Conservation (phyloP, 1,284 basidiomycete species). For the Psilocybe mexicana region DNA sequence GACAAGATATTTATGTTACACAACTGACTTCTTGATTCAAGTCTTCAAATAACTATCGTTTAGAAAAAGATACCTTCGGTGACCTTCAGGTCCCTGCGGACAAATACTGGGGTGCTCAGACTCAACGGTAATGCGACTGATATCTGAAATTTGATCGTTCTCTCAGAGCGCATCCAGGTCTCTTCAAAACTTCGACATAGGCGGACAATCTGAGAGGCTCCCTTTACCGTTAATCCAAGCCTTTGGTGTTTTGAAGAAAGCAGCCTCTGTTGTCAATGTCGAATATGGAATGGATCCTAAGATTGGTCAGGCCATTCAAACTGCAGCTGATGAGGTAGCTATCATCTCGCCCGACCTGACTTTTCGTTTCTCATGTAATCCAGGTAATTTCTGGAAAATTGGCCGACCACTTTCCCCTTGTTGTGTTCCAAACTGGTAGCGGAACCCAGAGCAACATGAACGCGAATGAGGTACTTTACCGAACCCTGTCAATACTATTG, state of each 20-base stretch:
- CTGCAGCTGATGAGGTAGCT: slow-evolving; percentile 91
- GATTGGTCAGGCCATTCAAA: slow-evolving; percentile 86
- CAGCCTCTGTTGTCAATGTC: slow-evolving; percentile 91
- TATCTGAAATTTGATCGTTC: neutral
- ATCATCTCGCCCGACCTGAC: neutral
- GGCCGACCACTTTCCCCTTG: slow-evolving; percentile 94
- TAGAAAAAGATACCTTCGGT: slow-evolving; percentile 88
- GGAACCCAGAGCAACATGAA: slow-evolving; percentile 99
- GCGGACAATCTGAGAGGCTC: slow-evolving; percentile 90
- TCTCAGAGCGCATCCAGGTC: slow-evolving; percentile 51
- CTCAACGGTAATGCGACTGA: slow-evolving; percentile 70
- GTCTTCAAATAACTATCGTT: slow-evolving; percentile 53
- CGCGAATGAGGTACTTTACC: slow-evolving; percentile 81
- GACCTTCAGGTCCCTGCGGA: slow-evolving; percentile 93
- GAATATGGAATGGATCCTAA: slow-evolving; percentile 91
- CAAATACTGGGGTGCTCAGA: slow-evolving; percentile 99
- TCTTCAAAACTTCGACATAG: slow-evolving; percentile 98
- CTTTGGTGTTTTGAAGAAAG: slow-evolving; percentile 98
- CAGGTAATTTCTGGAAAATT: slow-evolving; percentile 96
- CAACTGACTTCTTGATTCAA: neutral
- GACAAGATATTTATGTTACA: neutral
- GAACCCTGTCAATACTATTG: neutral
- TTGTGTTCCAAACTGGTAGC: slow-evolving; percentile 99
- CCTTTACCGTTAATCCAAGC: slow-evolving; percentile 96
- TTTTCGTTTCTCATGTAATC: neutral